A percentile compares a stretch with the other conserved stretches of the same genome.
Conservation (phyloP, 495 filamentous ascomycete genomes). For the Trichodelitschia bisporula region DNA sequence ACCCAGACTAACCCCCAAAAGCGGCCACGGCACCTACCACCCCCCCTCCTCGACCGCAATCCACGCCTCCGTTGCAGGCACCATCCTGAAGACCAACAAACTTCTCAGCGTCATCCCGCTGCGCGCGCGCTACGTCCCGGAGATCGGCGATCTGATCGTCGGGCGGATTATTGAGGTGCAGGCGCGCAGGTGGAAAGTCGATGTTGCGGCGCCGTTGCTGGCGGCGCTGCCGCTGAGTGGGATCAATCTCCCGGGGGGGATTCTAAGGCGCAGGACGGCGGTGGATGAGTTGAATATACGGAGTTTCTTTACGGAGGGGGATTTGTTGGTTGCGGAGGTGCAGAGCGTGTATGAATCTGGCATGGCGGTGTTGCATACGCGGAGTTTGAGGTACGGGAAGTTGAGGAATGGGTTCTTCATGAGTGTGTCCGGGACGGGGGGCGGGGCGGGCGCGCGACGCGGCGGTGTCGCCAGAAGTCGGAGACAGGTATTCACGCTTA, state of each 20-base stretch:
- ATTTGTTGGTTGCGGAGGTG: slow-evolving; percentile 75
- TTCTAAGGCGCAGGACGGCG: slow-evolving; percentile 68
- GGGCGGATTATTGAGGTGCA: slow-evolving; percentile 87
- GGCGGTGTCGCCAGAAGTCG: slow-evolving; percentile 56
- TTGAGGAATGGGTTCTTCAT: slow-evolving; percentile 78
- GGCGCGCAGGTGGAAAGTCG: slow-evolving; percentile 74
- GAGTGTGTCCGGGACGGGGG: slow-evolving; percentile 52
- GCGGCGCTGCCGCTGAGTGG: slow-evolving; percentile 60
- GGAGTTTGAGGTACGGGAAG: slow-evolving; percentile 81
- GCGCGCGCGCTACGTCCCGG: slow-evolving; percentile 79
- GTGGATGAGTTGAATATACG: slow-evolving; percentile 92
- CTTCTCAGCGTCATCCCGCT: slow-evolving; percentile 72
- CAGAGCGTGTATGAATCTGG: slow-evolving; percentile 66
- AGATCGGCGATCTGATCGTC: slow-evolving; percentile 87
- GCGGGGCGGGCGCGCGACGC: slow-evolving; percentile 23
- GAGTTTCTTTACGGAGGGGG: slow-evolving; percentile 76
- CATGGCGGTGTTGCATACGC: slow-evolving; percentile 64
- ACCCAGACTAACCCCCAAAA: slow-evolving; percentile 15
- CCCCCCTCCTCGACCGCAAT: slow-evolving; percentile 37
- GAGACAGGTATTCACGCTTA: slow-evolving; percentile 67
- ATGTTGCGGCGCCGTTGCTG: slow-evolving; percentile 62
- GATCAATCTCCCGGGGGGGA: slow-evolving; percentile 89
- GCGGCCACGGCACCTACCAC: slow-evolving; percentile 58
- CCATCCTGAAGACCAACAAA: slow-evolving; percentile 78
- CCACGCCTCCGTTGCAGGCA: slow-evolving; percentile 67